Evolutionary conservation across 140 eudicot genomes (phyloP), one percentile per base, ranked within the genome.

Genomic region (Cichorium intybus): DNA sequence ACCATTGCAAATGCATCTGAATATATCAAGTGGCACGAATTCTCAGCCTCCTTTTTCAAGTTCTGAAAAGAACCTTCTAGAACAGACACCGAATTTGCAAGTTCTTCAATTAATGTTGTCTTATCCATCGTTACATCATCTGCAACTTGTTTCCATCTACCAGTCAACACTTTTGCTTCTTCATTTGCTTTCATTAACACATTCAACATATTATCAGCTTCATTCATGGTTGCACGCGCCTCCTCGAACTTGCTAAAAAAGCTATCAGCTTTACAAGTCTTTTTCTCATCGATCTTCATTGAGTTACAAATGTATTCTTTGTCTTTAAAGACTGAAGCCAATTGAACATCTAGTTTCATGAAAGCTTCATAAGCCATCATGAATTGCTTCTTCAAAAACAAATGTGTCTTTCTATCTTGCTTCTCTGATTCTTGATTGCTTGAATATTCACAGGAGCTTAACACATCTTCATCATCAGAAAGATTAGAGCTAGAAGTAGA

Each of bases 191-290:
- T 78, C 43, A 82, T 37, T 27, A 88, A 59, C 17, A 83, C 84
- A 66, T 81, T 88, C 66, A 88, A 64, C 87, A 80, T 81, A 26
- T 54, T 22, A 88, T 82, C 90, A 51, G 85, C 89, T 67, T 88
- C 96, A 55, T 75, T 72, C 79, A 85, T 76, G 73, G 94, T 85
- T 61, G 83, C 82, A 73, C 62, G 61, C 28, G 90, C 85, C 75
- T 85, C 87, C 69, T 82, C 90, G 59, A 75, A 67, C 62, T 75
- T 85, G 68, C 69, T 72, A 39, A 85, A 82, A 79, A 85, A 85
- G 61, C 69, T 70, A 69, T 56, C 61, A 14, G 68, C 71, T 51
- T 75, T 77, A 53, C 43, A 23, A 50, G 61, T 56, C 35, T 82
- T 74, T 60, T 60, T 78, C 37, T 56, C 85, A 66, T 63, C 80